Base-by-base conservation (phyloP, 208 protist genomes). In the Histomonas meleagridis region DNA sequence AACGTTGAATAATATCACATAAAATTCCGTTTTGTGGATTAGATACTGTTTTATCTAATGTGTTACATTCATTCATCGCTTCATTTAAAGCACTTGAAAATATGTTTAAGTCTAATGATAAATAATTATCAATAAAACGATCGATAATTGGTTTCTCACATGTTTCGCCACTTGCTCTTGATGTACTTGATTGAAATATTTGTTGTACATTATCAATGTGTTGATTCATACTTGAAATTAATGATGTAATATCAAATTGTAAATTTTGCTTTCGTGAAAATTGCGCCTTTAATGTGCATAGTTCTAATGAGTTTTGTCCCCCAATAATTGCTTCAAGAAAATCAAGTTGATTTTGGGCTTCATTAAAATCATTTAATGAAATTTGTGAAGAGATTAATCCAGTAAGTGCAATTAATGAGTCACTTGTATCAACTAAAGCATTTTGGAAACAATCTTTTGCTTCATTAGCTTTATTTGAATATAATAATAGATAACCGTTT, bases 31-130 rank as follows among this genome's bases (percentile, higher is more conserved):
- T 86, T n/a, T 38, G 40, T 26, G 76, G 46, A 28, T 32, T 18
- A 43, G 46, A 40, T 40, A 86, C 76, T 38, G 76, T 86, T 57
- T 28, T 86, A 12, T 86, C 76, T 7, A 86, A 26, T 21, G 76
- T 86, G 46, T 55, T 86, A 46, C 76, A 86, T 23, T 86, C 26
- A 18, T 86, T 26, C 76, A 86, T 86, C 1, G 76, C 76, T 57
- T 86, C 76, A 86, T 32, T 86, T 18, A 86, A 23, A 26, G 76
- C 76, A 51, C 55, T 46, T 16, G 40, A 51, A 46, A 86, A 79
- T 21, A 28, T 35, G 21, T 14, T 14, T 14, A 79, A 55, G 46
- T 86, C 46, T 38, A 46, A n/a, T 21, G 46, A 14, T 38, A n/a
- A 55, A 46, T 57, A 28, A 55, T 86, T 86, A 2, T 51, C 76